Evolutionary conservation across 2,329 filamentous ascomycete genomes (phyloP), one percentile per base, ranked within the genome.

Genomic region (Chaetomium strumarium): DNA sequence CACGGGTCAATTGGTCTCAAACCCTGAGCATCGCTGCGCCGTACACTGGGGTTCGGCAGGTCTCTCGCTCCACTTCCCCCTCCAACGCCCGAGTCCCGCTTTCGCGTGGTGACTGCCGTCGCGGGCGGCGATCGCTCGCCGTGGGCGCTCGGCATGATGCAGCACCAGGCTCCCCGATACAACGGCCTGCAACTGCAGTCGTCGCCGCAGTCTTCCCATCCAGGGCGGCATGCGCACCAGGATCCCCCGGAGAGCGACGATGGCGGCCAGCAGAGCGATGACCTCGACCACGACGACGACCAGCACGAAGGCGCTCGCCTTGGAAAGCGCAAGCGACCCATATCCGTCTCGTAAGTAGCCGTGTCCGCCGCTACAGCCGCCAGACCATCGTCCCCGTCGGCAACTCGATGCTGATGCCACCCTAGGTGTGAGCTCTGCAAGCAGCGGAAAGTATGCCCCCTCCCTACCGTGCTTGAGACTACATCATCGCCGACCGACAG

Each of bases 371-470:
- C 24, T n/a, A 14, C 34, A 12, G 33, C 39, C 31, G 16, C 13
- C 46, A 31, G 58, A 62, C 63, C 52, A 55, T 57, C 30, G 54
- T 46, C 31, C 16, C n/a, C 20, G 53, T 46, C 53, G n/a, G 52
- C 49, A 40, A 24, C 20, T 19, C 19, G 19, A 45, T 55, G 46
- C 53, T 55, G 41, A 60, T 42, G n/a, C 33, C 14, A 29, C 43
- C 20, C 55, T 33, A 85, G 83, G 63, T 85, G 88, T 65, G 88
- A 91, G 70, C 76, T 87, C 47, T 90, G 87, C 73, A 90, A 91
- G 70, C 83, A 87, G 68, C 76, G 88, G 72, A 92, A 91, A 76
- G 86, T 89, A 70, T 51, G 67, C 16, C 42, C 5, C 11, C 13
- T 19, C 20, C 13, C 29, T 8, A 3, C 2, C 13, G 5, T 24